Percentiles rank a stretch among this genome's conserved stretches.
These are phyloP conservation scores for Sphagnum contortum DNA, from an alignment of 225 moss, liverwort and hornwort species.

Conservation along the genomic window DNA sequence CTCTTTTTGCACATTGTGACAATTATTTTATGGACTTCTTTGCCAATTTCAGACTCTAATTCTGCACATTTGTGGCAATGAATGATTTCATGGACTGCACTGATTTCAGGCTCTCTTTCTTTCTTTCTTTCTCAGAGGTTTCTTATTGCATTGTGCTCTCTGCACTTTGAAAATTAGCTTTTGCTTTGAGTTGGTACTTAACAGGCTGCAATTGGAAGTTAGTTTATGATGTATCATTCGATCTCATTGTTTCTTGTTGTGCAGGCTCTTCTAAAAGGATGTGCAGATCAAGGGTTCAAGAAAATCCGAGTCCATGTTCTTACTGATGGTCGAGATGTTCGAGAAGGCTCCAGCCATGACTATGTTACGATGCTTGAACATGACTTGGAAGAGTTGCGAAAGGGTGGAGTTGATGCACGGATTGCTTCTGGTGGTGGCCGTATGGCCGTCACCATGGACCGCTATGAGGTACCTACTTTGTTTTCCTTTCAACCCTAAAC, in stretches of 20 bases:
- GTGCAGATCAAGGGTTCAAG: slow-evolving; percentile 60
- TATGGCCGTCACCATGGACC: slow-evolving; percentile 97
- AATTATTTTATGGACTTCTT: no score
- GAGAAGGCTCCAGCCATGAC: slow-evolving; percentile 69
- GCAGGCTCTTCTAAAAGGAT: slow-evolving; percentile 56
- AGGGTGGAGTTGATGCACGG: slow-evolving; percentile 57
- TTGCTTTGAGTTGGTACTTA: no score
- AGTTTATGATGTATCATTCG: no score
- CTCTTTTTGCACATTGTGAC: no score
- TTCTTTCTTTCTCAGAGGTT: neutral
- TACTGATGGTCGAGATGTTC: slow-evolving; percentile 91
- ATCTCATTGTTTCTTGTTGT: no score
- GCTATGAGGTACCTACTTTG: slow-evolving; percentile 62
- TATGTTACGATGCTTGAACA: slow-evolving; percentile 78
- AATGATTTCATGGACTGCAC: no score
- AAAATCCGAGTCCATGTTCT: slow-evolving; percentile 77
- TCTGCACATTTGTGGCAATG: no score
- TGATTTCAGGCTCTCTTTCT: slow-evolving; percentile 34
- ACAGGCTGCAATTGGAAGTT: slow-evolving; percentile 15
- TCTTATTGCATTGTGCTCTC: no score
- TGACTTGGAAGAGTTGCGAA: slow-evolving; percentile 54
- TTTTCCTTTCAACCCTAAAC: no score
- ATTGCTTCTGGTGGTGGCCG: slow-evolving; percentile 97
- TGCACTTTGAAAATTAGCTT: slow-evolving; percentile 5
- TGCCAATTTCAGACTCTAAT: no score